Evolutionary conservation across 169 alveolate species (phyloP).

Genomic region (Plasmodium berghei): DNA sequence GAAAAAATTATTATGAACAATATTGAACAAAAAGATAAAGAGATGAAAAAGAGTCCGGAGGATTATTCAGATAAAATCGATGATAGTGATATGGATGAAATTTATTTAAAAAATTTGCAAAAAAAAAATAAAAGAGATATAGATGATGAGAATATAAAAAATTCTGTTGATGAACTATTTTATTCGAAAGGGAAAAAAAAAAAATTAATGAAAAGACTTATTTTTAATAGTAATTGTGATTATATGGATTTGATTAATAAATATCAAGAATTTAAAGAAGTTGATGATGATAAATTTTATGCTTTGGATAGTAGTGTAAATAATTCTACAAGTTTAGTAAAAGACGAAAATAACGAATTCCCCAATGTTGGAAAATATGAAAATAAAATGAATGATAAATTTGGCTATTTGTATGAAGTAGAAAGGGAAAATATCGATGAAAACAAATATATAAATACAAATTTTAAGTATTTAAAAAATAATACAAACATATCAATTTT

Average conservation of each 20-base stretch:
- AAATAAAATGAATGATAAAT: neutral
- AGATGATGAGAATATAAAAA: constrained; percentile 40
- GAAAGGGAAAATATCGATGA: constrained; percentile 38
- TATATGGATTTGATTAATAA: constrained; percentile 46
- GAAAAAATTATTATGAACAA: neutral
- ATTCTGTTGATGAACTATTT: constrained; percentile 67
- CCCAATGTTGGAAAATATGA: neutral
- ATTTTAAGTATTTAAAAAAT: neutral
- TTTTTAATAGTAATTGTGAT: constrained; percentile 43
- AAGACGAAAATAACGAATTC: neutral
- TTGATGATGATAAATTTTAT: constrained; percentile 43
- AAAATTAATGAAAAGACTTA: constrained; percentile 60
- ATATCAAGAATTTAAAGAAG: constrained; percentile 20
- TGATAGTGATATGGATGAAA: neutral
- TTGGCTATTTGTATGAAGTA: constrained; percentile 38
- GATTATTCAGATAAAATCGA: neutral
- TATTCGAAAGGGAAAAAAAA: constrained; percentile 43
- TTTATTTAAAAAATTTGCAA: neutral
- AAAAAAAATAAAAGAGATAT: neutral
- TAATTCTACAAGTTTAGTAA: neutral
- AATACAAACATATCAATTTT: constrained; percentile 59
- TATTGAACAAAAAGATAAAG: neutral
- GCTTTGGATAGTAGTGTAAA: constrained; percentile 2
- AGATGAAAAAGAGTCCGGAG: neutral
- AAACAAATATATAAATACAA: neutral